Conservation (phyloP, 306 rosid species). For the Vigna nakashimae region DNA sequence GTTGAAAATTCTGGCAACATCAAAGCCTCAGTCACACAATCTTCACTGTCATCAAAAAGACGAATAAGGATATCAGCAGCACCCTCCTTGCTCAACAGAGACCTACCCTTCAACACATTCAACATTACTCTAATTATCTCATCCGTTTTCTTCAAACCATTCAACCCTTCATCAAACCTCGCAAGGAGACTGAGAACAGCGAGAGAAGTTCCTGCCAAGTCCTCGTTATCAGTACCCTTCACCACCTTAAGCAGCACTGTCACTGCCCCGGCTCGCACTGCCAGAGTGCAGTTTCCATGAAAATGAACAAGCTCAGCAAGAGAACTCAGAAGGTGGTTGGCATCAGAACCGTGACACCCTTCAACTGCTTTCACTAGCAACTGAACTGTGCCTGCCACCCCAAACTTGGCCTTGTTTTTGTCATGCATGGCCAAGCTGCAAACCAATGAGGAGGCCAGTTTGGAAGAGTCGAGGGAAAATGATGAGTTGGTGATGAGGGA, state of each 20-base stretch:
- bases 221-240: slow-evolving; percentile 51
- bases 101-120: slow-evolving; percentile 67
- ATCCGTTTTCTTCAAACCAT: slow-evolving; percentile 56
- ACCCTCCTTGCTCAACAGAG: slow-evolving; percentile 83
- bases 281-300: slow-evolving; percentile 84
- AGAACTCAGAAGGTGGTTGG: slow-evolving; percentile 68
- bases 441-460: slow-evolving; percentile 64
- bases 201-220: slow-evolving; percentile 68
- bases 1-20: slow-evolving; percentile 56
- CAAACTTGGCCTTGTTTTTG: slow-evolving; percentile 88
- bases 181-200: slow-evolving; percentile 64
- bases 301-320: slow-evolving; percentile 81
- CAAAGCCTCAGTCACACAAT: slow-evolving; percentile 59
- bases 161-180: slow-evolving; percentile 80
- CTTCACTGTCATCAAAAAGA: slow-evolving; percentile 77
- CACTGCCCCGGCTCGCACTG: slow-evolving; percentile 69
- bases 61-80: slow-evolving; percentile 73
- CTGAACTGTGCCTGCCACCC: slow-evolving; percentile 77
- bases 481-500: slow-evolving; percentile 51
- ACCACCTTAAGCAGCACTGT: slow-evolving; percentile 56
- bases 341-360: slow-evolving; percentile 40
- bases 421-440: slow-evolving; percentile 86
- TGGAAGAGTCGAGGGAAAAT: slow-evolving; percentile 52
- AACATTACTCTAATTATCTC: slow-evolving; percentile 57
- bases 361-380: slow-evolving; percentile 59